Conservation (phyloP, 768 basidiomycete genomes). For the Glaciozyma martinii region DNA sequence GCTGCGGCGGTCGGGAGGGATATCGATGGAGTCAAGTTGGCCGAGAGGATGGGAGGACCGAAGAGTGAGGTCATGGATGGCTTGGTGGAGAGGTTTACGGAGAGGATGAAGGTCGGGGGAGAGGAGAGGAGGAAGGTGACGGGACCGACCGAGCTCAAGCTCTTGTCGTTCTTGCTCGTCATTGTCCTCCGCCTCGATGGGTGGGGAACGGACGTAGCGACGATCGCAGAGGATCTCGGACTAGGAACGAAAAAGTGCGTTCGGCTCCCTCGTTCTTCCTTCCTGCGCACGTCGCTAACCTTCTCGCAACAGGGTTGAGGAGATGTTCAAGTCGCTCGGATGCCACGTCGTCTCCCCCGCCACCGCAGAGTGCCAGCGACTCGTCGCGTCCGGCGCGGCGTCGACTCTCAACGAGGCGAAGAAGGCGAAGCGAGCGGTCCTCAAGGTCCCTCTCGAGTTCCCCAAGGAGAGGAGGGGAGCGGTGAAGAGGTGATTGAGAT, state of each 20-base stretch:
- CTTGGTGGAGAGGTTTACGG: constrained; percentile 69
- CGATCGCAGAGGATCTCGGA: constrained; percentile 65
- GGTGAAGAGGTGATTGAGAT: no score
- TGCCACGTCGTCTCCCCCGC: constrained; percentile 15
- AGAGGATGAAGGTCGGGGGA: constrained; percentile 38
- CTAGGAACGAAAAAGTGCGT: constrained; percentile 58
- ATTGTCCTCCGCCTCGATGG: constrained; percentile 70
- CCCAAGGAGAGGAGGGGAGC: constrained; percentile 50
- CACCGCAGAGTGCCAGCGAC: constrained; percentile 55
- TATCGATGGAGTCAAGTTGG: constrained; percentile 47
- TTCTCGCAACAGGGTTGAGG: constrained; percentile 47
- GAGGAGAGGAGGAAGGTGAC: constrained; percentile 49
- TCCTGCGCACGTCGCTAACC: constrained; percentile 1
- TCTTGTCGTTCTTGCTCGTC: constrained; percentile 70
- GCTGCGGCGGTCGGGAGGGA: constrained; percentile 35
- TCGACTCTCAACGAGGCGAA: constrained; percentile 36
- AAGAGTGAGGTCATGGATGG: constrained; percentile 63
- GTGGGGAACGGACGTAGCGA: constrained; percentile 59
- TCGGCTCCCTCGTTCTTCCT: constrained; percentile 2
- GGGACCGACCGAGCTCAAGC: constrained; percentile 57
- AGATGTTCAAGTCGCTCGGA: constrained; percentile 70
- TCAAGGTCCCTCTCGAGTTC: constrained; percentile 70
- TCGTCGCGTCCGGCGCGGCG: constrained; percentile 58
- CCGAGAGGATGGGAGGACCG: constrained; percentile 51
- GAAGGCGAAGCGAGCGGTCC: constrained; percentile 59